Evolutionary conservation across 2,329 filamentous ascomycete species (phyloP).

Genomic region (Colletotrichum liaoningense): DNA sequence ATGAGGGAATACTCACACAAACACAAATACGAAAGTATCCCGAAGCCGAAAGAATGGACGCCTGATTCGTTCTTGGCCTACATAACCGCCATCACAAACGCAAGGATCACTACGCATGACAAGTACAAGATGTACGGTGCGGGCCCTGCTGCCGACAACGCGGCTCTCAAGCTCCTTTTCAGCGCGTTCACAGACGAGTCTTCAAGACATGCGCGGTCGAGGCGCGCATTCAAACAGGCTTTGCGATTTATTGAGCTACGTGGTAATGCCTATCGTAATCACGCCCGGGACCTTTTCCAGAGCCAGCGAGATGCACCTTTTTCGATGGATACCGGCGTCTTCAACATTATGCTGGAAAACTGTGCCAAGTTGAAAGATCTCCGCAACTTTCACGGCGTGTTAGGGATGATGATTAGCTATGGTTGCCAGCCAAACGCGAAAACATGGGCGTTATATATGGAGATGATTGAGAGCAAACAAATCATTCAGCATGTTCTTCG

Average conservation of each 20-base stretch:
- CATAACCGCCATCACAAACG: conserved; percentile 53
- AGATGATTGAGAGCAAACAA: conserved; percentile 70
- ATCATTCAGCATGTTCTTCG: conserved; percentile 58
- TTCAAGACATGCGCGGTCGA: conserved; percentile 49
- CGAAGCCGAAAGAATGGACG: conserved; percentile 55
- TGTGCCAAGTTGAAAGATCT: conserved; percentile 54
- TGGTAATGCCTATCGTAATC: conserved; percentile 41
- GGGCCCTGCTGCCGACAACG: conserved; percentile 47
- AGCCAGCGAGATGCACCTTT: conserved; percentile 50
- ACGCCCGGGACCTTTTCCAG: conserved; percentile 48
- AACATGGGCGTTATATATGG: conserved; percentile 62
- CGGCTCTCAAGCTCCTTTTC: conserved; percentile 52
- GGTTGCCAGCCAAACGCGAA: conserved; percentile 53
- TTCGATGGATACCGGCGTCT: conserved; percentile 58
- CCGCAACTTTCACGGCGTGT: conserved; percentile 52
- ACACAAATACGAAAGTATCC: conserved; percentile 50
- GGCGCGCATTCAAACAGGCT: conserved; percentile 55
- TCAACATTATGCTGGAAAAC: conserved; percentile 59
- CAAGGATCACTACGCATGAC: conserved; percentile 47
- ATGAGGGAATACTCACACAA: background rate
- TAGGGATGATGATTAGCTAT: conserved; percentile 54
- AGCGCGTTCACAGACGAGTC: conserved; percentile 51
- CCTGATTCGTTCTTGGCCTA: conserved; percentile 54
- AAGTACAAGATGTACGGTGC: conserved; percentile 49
- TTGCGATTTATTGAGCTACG: conserved; percentile 52